These are phyloP conservation scores for Fraxinus floribunda DNA, from an alignment of 305 asterid species.

Conservation along the genomic window DNA sequence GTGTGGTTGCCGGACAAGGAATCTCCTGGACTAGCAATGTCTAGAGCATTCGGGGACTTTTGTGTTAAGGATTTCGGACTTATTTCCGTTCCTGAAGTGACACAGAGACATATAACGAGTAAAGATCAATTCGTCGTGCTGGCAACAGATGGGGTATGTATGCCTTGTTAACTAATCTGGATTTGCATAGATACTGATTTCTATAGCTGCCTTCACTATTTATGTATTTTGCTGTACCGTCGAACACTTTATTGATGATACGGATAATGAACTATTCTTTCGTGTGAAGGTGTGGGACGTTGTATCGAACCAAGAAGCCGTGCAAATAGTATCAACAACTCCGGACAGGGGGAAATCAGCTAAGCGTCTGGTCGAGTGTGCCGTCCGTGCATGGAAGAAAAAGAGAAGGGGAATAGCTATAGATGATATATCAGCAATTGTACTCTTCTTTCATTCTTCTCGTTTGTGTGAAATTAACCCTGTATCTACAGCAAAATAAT, in stretches of 20 bases:
- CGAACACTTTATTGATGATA: not conserved
- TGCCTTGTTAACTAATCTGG: not conserved
- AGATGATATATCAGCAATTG: constrained; percentile 96
- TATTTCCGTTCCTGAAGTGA: constrained; percentile 82
- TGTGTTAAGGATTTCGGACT: constrained; percentile 81
- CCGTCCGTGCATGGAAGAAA: constrained; percentile 69
- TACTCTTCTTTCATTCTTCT: constrained; percentile 66
- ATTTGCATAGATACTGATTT: not conserved
- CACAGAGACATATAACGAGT: constrained; percentile 60
- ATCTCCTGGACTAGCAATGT: constrained; percentile 96
- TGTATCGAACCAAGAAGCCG: constrained; percentile 84
- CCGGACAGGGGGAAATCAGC: constrained; percentile 62
- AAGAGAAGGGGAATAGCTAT: constrained; percentile 80
- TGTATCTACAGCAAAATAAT: constrained; percentile 37
- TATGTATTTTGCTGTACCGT: not conserved
- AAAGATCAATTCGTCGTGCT: constrained; percentile 76
- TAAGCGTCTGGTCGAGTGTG: constrained; percentile 66
- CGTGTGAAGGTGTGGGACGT: constrained; percentile 88
- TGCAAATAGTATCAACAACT: constrained; percentile 55
- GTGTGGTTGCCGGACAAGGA: constrained; percentile 83
- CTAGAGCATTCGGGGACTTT: constrained; percentile 92
- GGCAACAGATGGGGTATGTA: constrained; percentile 93
- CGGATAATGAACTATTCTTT: not conserved
- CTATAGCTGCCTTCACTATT: not conserved
- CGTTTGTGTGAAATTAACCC: constrained; percentile 35